Evolutionary conservation across 148 eudicot genomes (phyloP), one percentile per base, ranked within the genome.

Genomic region (Dysphania ambrosioides): DNA sequence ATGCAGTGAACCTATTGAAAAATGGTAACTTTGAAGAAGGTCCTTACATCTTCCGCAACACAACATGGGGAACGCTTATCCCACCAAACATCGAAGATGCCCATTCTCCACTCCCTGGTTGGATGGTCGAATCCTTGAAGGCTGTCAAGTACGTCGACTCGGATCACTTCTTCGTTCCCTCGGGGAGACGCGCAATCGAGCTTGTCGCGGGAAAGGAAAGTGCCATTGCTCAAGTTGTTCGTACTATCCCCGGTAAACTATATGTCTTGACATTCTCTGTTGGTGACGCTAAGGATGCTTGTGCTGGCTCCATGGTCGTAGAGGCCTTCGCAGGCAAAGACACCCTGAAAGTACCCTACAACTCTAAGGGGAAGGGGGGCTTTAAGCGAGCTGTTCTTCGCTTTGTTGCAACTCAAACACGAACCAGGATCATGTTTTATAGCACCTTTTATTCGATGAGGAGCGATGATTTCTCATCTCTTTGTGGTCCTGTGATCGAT

Each of bases 61-160:
- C 98, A 31, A 47, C 88, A 41, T 93, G 96, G 96, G 98, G 98
- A 60, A 89, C 89, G 61, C 81, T 93, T 6, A 86, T 91, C 79
- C 98, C 98, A 49, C 98, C 98, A 9, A 85, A 86, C 89, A 93
- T 93, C 21, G 98, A 93, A 53, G 98, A 93, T 34, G 86, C 86
- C 38, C 93, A 93, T 82, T 91, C 93, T 1, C 96, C 98, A 0
- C 85, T 93, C 2, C 98, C 98, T 0, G 98, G 91, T 1, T 93
- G 98, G 98, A 90, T 93, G 88, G 80, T 93, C 29, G 96, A 87
- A 66, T 93, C 98, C 56, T 83, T 93, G 16, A 93, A 93, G 76
- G 98, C 98, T 0, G 98, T 93, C 58, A 93, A 93, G 63, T 93
- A 89, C 90, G 79, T 93, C n/a, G 98, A 93, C 71, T 80, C 94